phyloP scores from a whole-genome alignment of 1,139 yeast genomes.

The Lodderomyces parapsilosis region DNA sequence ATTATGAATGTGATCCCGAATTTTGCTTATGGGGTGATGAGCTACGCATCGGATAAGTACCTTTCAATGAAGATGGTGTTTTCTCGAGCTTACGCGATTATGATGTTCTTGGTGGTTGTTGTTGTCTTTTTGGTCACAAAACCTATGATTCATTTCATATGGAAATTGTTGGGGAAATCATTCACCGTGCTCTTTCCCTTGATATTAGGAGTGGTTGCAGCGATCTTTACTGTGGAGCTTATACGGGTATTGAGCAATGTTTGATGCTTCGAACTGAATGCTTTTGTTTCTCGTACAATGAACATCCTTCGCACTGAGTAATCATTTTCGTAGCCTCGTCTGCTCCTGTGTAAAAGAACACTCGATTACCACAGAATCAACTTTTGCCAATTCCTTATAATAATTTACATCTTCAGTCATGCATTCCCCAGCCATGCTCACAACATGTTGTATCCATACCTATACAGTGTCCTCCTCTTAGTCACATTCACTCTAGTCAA shows the following conservation, averaged over 20 bases:
- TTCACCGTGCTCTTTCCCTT: neutral
- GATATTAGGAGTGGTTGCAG: slow-evolving; percentile 3
- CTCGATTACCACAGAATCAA: no score
- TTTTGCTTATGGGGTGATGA: neutral
- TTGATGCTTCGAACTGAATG: no score
- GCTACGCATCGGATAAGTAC: neutral
- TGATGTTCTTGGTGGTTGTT: neutral
- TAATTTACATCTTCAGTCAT: neutral
- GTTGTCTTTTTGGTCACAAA: neutral
- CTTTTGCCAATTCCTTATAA: neutral
- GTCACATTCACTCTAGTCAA: neutral
- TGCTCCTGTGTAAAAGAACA: no score
- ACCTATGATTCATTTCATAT: neutral
- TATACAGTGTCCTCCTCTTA: neutral
- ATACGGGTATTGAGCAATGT: neutral
- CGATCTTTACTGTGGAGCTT: neutral
- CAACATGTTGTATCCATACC: neutral
- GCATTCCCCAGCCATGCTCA: neutral
- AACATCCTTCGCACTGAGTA: no score
- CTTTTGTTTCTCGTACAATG: no score
- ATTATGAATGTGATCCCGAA: neutral
- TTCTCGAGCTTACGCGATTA: neutral
- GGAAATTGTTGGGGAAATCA: neutral
- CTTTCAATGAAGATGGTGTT: neutral
- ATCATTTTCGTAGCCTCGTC: no score